A percentile compares a stretch with the other conserved stretches of the same genome.
Evolutionary conservation across 2,329 filamentous ascomycete genomes (phyloP).

Genomic region (Colletotrichum orbiculare): DNA sequence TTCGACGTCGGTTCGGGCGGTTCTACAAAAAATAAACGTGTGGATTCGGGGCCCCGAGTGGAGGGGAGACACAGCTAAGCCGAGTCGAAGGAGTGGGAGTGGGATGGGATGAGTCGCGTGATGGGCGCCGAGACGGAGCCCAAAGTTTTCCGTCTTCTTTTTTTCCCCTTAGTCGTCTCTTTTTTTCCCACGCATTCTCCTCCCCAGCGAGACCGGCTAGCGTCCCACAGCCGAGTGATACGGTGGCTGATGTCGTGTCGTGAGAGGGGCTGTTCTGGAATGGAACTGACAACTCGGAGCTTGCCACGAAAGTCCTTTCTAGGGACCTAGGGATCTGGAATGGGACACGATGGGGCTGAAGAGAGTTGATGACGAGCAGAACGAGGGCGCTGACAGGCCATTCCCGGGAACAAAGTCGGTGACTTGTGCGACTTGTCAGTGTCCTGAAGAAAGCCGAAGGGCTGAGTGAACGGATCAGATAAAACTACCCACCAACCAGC

Average conservation of each 20-base stretch:
- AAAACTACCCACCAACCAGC: slow-evolving; percentile 1
- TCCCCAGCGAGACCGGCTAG: slow-evolving; percentile 11
- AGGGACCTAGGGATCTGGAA: too few relatives aligned
- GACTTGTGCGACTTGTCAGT: too few relatives aligned
- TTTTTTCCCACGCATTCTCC: not conserved
- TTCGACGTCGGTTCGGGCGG: slow-evolving; percentile 13
- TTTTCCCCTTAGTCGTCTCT: not conserved
- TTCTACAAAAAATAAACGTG: not conserved
- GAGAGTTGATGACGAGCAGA: not conserved
- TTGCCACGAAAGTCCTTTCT: too few relatives aligned
- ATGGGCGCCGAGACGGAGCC: not conserved
- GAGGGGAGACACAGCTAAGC: not conserved
- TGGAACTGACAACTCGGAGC: too few relatives aligned
- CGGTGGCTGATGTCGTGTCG: not conserved
- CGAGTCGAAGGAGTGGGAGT: too few relatives aligned
- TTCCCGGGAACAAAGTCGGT: not conserved
- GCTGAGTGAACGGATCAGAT: slow-evolving; percentile 19
- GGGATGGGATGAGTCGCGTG: not conserved
- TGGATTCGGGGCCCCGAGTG: slow-evolving; percentile 4
- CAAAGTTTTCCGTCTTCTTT: not conserved
- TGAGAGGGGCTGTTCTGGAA: too few relatives aligned
- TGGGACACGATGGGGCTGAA: not conserved
- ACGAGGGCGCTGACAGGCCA: slow-evolving; percentile 9
- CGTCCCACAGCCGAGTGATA: slow-evolving; percentile 11
- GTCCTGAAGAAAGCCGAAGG: too few relatives aligned